Conservation (phyloP, 345 rosid genomes). For the Pseudoturritis turrita region DNA sequence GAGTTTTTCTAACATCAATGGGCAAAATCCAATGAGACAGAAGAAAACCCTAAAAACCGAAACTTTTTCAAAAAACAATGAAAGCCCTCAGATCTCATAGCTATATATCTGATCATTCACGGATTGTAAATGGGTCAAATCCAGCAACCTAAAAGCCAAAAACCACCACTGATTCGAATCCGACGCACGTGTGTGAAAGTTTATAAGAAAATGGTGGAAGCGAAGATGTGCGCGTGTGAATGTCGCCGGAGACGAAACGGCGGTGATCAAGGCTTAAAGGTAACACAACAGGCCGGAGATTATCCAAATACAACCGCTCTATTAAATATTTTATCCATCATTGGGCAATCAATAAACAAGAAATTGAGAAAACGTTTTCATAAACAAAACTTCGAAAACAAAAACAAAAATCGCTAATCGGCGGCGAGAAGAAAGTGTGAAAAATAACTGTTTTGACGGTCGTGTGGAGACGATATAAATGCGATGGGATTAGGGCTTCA, state of each 20-base stretch:
- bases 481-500: background rate
- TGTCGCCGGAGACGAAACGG: constrained; percentile 1
- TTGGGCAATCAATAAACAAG: constrained; percentile 1
- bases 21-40: background rate
- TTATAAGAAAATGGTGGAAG: background rate
- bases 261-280: constrained; percentile 1
- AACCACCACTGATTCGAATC: constrained; percentile 7
- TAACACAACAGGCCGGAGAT: constrained; percentile 18
- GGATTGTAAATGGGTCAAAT: constrained; percentile 27
- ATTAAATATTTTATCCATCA: constrained; percentile 19
- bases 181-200: background rate
- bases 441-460: too few species aligned
- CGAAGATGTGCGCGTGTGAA: constrained; percentile 12
- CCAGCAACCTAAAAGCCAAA: constrained; percentile 24
- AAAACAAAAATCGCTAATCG: background rate
- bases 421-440: background rate
- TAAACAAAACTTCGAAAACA: background rate
- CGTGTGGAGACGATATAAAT: background rate
- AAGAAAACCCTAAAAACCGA: background rate
- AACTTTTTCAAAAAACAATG: background rate
- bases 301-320: constrained; percentile 32
- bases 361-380: background rate
- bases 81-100: constrained; percentile 61
- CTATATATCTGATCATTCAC: constrained; percentile 39
- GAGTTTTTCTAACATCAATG: constrained; percentile 1